These are phyloP conservation scores for Primulina eburnea DNA, from an alignment of 257 asterid species.

Conservation along the genomic window DNA sequence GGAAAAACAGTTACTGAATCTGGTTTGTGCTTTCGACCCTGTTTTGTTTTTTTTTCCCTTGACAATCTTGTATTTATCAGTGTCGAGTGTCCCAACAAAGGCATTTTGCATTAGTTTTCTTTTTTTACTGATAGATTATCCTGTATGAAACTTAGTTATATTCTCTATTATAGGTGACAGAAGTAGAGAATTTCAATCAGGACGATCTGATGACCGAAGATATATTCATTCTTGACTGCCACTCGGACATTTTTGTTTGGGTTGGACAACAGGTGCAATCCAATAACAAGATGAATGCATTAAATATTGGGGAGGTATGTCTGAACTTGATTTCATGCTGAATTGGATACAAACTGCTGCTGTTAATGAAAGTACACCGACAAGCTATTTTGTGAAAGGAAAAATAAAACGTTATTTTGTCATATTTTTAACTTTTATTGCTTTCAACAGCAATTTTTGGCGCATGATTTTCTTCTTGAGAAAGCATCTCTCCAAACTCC, in stretches of 20 bases:
- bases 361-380: not conserved
- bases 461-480: constrained; percentile 49
- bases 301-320: constrained; percentile 74
- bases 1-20: constrained; percentile 18
- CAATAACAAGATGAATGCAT: constrained; percentile 66
- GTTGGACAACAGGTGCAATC: constrained; percentile 81
- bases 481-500: constrained; percentile 55
- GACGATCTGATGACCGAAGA: constrained; percentile 98
- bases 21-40: constrained; percentile 12
- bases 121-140: not conserved
- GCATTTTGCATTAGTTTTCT: not conserved
- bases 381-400: not conserved
- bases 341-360: constrained; percentile 22
- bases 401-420: not conserved
- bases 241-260: constrained; percentile 85
- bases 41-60: not conserved
- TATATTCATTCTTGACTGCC: constrained; percentile 83
- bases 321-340: constrained; percentile 15
- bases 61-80: not conserved
- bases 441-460: constrained; percentile 68
- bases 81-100: constrained; percentile 1
- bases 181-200: constrained; percentile 86
- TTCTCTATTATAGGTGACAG: constrained; percentile 64
- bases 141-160: constrained; percentile 16
- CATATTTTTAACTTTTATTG: constrained; percentile 12